Evolutionary conservation across 495 filamentous ascomycete genomes (phyloP).

Genomic region (Neurospora hispaniola): DNA sequence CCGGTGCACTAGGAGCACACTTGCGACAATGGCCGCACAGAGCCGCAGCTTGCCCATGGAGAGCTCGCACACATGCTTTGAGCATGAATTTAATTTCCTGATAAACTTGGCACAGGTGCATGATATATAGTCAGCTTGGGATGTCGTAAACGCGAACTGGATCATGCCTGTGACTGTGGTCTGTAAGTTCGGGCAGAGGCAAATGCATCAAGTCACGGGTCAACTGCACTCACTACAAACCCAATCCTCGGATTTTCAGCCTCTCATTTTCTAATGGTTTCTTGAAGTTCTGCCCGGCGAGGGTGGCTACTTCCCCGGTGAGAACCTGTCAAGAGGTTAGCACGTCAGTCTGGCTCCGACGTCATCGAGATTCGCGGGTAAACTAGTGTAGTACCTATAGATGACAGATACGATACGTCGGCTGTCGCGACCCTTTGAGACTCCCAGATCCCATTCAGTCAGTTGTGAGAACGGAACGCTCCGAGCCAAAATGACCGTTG

Average conservation of each 20-base stretch:
- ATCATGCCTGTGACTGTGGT: background rate
- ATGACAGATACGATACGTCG: background rate
- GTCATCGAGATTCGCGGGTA: background rate
- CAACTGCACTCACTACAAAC: background rate
- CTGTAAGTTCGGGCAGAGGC: background rate
- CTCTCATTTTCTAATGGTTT: background rate
- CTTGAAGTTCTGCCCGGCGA: background rate
- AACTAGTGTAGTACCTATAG: background rate
- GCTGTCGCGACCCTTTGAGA: background rate
- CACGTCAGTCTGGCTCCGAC: background rate
- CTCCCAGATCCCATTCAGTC: background rate
- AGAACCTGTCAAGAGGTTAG: background rate
- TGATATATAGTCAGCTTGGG: background rate
- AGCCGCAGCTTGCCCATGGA: background rate
- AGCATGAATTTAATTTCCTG: background rate
- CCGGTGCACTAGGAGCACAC: background rate
- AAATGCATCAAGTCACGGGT: background rate
- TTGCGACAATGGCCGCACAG: background rate
- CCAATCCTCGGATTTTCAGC: background rate
- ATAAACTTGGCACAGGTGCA: background rate
- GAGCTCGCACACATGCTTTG: background rate
- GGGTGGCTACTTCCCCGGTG: background rate
- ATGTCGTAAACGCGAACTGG: background rate
- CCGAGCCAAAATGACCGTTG: background rate
- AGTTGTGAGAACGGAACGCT: background rate